These are phyloP conservation scores for Rhynchospora pubera DNA, from an alignment of 176 grass and related monocot genomes.

Conservation along the genomic window DNA sequence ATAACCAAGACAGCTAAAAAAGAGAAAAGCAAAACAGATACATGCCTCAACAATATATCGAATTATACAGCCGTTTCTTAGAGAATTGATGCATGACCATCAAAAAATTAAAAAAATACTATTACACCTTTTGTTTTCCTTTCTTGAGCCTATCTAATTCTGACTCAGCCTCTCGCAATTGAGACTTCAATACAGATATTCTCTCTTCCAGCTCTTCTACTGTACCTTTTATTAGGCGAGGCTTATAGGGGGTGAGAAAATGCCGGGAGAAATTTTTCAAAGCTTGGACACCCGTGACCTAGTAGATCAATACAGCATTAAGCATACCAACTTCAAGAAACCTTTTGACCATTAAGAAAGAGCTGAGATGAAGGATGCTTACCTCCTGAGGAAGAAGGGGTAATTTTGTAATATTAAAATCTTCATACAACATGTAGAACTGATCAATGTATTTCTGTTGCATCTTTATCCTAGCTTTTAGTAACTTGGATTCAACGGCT, in stretches of 20 bases:
- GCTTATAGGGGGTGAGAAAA: slow-evolving; percentile 61
- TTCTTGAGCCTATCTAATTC: slow-evolving; percentile 79
- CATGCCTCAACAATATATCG: not conserved
- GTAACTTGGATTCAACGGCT: slow-evolving; percentile 87
- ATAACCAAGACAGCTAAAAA: not conserved
- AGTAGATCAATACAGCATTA: not conserved
- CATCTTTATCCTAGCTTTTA: slow-evolving; percentile 86
- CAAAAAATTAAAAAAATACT: slow-evolving; percentile 5
- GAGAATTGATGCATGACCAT: not conserved
- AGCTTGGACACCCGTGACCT: slow-evolving; percentile 93
- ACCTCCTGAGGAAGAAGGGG: slow-evolving; percentile 94
- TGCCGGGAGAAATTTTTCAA: slow-evolving; percentile 64
- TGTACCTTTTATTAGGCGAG: slow-evolving; percentile 49
- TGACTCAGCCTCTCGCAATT: slow-evolving; percentile 48
- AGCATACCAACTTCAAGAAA: not conserved
- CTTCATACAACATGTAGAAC: slow-evolving; percentile 92
- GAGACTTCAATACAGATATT: slow-evolving; percentile 50
- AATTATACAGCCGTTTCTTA: not conserved
- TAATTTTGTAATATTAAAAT: slow-evolving; percentile 96
- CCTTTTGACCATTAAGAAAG: not conserved
- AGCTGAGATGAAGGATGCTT: not conserved
- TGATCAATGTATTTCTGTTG: slow-evolving; percentile 95
- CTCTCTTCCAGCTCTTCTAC: slow-evolving; percentile 67
- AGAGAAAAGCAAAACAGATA: not conserved
- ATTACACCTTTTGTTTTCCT: slow-evolving; percentile 67